Evolutionary conservation across 371 early-diverging fungal genomes (phyloP).

Genomic region (Mucor saturninus): DNA sequence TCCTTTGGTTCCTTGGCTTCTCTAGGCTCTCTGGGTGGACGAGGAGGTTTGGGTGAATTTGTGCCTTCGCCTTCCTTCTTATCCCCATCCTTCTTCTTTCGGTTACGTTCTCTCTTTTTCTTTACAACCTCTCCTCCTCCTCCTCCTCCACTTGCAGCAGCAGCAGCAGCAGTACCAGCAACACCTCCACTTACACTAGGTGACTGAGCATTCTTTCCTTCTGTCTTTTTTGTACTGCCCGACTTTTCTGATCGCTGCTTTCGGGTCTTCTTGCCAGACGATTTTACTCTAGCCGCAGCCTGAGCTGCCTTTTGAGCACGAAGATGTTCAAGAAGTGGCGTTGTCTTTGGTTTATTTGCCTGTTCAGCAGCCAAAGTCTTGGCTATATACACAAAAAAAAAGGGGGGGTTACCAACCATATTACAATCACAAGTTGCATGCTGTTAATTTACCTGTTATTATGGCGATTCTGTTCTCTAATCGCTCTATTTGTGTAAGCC

Average conservation of each 20-base stretch:
- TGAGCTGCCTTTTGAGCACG: constrained; percentile 77
- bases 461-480: constrained; percentile 55
- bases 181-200: too few species aligned
- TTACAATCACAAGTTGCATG: not conserved
- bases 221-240: constrained; percentile 2
- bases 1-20: constrained; percentile 1
- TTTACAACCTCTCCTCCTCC: not conserved
- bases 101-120: constrained; percentile 23
- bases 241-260: constrained; percentile 43
- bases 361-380: constrained; percentile 52
- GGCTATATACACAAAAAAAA: constrained; percentile 22
- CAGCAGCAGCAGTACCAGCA: not conserved
- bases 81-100: constrained; percentile 24
- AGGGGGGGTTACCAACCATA: not conserved
- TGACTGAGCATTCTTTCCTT: not conserved
- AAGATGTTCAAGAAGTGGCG: constrained; percentile 79
- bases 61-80: not conserved
- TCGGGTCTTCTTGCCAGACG: constrained; percentile 42
- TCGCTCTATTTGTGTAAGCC: constrained; percentile 52
- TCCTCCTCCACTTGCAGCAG: too few species aligned
- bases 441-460: constrained; percentile 44
- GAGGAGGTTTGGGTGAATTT: not conserved
- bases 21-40: not conserved
- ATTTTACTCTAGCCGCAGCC: constrained; percentile 56
- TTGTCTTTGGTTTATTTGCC: constrained; percentile 62